Conservation (phyloP, 129 eudicot species). For the Dittrichia graveolens region DNA sequence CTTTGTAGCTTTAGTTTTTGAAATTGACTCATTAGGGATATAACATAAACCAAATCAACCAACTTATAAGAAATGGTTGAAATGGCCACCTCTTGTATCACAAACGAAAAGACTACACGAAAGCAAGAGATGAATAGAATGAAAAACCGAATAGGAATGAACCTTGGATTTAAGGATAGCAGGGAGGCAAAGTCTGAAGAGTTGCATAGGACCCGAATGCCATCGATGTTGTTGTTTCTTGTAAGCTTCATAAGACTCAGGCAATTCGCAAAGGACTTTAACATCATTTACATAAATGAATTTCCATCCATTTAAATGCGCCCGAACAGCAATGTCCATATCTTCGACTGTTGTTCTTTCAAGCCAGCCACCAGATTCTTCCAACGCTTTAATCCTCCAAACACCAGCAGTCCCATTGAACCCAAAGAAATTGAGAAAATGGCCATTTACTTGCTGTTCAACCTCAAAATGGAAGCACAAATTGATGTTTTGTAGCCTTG, state of each 20-base stretch:
- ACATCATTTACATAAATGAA: constrained; percentile 69
- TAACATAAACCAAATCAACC: background rate
- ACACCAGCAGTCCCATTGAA: constrained; percentile 97
- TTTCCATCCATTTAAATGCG: constrained; percentile 75
- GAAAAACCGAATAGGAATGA: background rate
- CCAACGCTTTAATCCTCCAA: constrained; percentile 90
- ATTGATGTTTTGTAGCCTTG: constrained; percentile 88
- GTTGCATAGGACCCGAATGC: constrained; percentile 94
- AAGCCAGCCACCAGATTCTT: constrained; percentile 96
- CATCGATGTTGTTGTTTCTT: constrained; percentile 80
- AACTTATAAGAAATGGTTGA: background rate
- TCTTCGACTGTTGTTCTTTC: constrained; percentile 88
- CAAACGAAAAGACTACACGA: background rate
- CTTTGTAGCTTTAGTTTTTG: no score
- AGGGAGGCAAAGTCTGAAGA: constrained; percentile 69
- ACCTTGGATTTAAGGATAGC: constrained; percentile 66
- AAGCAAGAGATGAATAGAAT: background rate
- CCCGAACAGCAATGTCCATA: constrained; percentile 73
- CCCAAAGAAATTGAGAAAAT: constrained; percentile 76
- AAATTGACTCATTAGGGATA: background rate
- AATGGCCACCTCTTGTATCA: background rate
- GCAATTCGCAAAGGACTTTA: constrained; percentile 62
- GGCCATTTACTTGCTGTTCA: constrained; percentile 91
- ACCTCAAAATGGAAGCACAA: constrained; percentile 95
- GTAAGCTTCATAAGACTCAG: constrained; percentile 79